Evolutionary conservation across 805 yeast genomes (phyloP), one percentile per base, ranked within the genome.

Genomic region (Suhomyces sp.): DNA sequence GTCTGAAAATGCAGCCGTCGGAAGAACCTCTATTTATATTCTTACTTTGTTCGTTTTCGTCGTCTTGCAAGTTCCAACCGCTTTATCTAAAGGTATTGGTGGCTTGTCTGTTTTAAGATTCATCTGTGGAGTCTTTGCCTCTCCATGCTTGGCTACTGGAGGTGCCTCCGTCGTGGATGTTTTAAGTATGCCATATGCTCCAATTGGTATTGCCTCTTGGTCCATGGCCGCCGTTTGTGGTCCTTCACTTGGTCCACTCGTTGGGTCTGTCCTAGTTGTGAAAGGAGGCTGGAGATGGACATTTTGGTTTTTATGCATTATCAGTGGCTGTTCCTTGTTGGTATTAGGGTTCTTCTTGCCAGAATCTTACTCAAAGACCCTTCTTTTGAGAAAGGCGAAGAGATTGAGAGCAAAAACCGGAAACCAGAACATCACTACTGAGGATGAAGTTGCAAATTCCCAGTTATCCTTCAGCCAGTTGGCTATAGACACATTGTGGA

Each of bases 111-210:
- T 76, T 0, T 54, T 76, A 28, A 65, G 84, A 33, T 71, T 79
- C 39, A 43, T 79, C 11, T 62, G 71, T 13, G 84, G 85, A 3
- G 44, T 79, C 17, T 68, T 76, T 38, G 73, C 80, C 9, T 68
- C 79, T 4, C 82, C 84, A 2, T 65, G 76, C 13, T 47, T 78
- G 33, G 71, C 79, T 1, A 75, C 79, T 15, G 83, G 81, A 28
- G 81, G 77, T 40, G 84, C 80, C 8, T 62, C 76, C 4, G 52
- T 77, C 27, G 70, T 74, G 19, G 84, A 79, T 50, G 56, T 78
- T 30, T 51, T 72, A 19, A 30, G 51, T 4, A 53, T 64, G 13
- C 67, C 76, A 4, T 57, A 58, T 36, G 52, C 68, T 23, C 77
- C 81, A 2, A 42, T 70, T 14, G 71, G 72, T 3, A 56, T 78